Base-by-base conservation (phyloP, 2,329 filamentous ascomycete genomes). In the Fusarium anthophilum region DNA sequence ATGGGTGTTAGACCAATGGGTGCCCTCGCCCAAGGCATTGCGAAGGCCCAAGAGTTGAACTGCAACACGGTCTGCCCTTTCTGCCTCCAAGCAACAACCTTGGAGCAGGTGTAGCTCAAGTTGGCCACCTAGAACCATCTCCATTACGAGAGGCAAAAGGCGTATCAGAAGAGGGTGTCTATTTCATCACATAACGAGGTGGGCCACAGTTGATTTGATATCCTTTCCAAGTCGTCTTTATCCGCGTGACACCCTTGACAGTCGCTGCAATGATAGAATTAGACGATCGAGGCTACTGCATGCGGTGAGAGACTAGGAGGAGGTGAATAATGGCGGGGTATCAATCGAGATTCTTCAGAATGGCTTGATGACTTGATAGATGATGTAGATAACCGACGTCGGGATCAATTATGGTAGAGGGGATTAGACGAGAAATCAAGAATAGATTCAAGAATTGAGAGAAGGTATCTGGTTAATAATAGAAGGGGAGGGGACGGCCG, bases 61-160 rank as follows among this genome's bases (percentile, higher is more conserved):
- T 43, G 84, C 83, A 47, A 88, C 85, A 18, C 83, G 73, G 57
- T 89, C 86, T 59, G 86, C 87, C 69, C 86, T 83, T 63, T 88
- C 83, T 30, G 89, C 88, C 80, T 91, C 89, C 60, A 82, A 77
- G 74, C 84, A 89, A 77, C 89, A 91, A 39, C 88, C 87, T 65
- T 84, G 81, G 41, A 90, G 82, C 28, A 90, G 81, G 26, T 84
- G 80, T 26, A 79, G 69, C 58, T 82, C 82, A 54, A 79, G 73
- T 22, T 78, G 75, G 44, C 74, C 70, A 41, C 72, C 75, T 56
- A 72, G 71, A 54, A 80, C 79, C 74, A 82, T 77, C 47, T 79
- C 80, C 77, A 82, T 80, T 20, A 73, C 68, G 67, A 59, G 63
- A 71, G 69, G 55, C 64, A 64, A 50, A 58, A 59, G 37, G 68